Base-by-base conservation (phyloP, 2,329 filamentous ascomycete genomes). In the Helicocarpus griseus region DNA sequence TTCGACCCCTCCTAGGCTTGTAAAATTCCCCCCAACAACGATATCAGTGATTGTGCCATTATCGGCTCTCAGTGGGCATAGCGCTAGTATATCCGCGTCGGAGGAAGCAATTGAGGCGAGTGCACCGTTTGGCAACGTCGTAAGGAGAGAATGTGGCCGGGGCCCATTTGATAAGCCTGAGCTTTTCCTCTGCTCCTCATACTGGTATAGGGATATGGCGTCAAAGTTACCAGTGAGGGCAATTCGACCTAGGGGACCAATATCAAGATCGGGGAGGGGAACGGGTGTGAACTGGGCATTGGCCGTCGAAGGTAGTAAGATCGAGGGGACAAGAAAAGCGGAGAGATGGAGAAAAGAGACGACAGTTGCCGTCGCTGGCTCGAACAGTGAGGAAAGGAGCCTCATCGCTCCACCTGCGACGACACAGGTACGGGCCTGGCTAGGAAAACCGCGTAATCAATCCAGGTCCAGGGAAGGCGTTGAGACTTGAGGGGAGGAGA, bases 1-100 rank as follows among this genome's bases (percentile, higher is more conserved):
- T 63, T 87, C 73, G 52, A 85, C 77, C 53, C 83, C 83, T 53
- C 84, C 87, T 56, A 98, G 73, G 66, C 88, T 94, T 29, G 93
- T 97, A 66, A 98, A 98, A 72, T 97, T 97, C 45, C 93, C 93
- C 51, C 87, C 93, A 14, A 98, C 79, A 45, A 97, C 79, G 26
- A 97, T 80, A 38, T 86, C 85, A n/a, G 79, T 75, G 52, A 85
- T 70, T 5, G 76, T 78, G 57, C 86, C 86, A 67, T 87, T 78
- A 52, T 77, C 75, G 60, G 77, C 72, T 48, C 82, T 76, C 61
- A 91, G 87, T 19, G 85, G 74, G 72, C 93, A 98, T 86, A 98
- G 93, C 57, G 88, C 79, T 63, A 83, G 79, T 63, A 98, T 95
- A 46, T 85, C 82, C 53, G 86, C 90, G 69, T 97, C 89, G 41